phyloP scores from a whole-genome alignment of 2,329 filamentous ascomycete species.

The Blumeriella jaapii region DNA sequence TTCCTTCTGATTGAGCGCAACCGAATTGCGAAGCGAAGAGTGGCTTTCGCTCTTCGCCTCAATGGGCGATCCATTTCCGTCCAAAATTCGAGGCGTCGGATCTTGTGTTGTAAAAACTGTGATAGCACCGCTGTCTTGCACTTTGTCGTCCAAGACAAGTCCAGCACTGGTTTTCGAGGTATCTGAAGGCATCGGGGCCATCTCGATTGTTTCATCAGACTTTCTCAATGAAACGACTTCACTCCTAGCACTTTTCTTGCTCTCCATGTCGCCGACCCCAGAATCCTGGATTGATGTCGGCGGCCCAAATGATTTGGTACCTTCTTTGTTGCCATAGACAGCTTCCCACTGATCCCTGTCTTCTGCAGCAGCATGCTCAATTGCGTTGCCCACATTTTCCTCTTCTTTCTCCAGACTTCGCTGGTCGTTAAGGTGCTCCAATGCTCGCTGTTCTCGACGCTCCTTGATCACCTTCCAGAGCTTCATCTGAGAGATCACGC shows the following conservation, averaged over 20 bases:
- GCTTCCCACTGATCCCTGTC: conserved; percentile 67
- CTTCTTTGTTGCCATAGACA: conserved; percentile 53
- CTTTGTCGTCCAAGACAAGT: conserved; percentile 33
- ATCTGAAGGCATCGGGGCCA: conserved; percentile 35
- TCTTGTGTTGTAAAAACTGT: conserved; percentile 18
- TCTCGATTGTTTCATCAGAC: conserved; percentile 40
- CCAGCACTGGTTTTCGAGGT: conserved; percentile 27
- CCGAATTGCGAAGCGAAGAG: conserved; percentile 6
- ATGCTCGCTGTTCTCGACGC: conserved; percentile 41
- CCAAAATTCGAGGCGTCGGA: conserved; percentile 10
- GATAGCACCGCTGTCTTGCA: conserved; percentile 26
- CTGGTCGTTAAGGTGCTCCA: conserved; percentile 37
- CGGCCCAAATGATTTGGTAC: conserved; percentile 20
- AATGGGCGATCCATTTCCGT: conserved; percentile 34
- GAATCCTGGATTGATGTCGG: conserved; percentile 23
- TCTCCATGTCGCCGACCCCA: conserved; percentile 31
- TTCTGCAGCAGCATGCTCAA: conserved; percentile 49
- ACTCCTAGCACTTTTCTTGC: conserved; percentile 29
- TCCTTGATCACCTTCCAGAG: conserved; percentile 73
- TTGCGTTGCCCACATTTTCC: conserved; percentile 53
- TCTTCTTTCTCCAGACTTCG: conserved; percentile 52
- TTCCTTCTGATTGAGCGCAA: conserved; percentile 24
- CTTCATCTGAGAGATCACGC: conserved; percentile 73
- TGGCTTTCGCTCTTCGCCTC: conserved; percentile 39
- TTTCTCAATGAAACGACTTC: conserved; percentile 24